phyloP scores from a whole-genome alignment of 257 asterid genomes.

The Salvia miltiorrhiza region DNA sequence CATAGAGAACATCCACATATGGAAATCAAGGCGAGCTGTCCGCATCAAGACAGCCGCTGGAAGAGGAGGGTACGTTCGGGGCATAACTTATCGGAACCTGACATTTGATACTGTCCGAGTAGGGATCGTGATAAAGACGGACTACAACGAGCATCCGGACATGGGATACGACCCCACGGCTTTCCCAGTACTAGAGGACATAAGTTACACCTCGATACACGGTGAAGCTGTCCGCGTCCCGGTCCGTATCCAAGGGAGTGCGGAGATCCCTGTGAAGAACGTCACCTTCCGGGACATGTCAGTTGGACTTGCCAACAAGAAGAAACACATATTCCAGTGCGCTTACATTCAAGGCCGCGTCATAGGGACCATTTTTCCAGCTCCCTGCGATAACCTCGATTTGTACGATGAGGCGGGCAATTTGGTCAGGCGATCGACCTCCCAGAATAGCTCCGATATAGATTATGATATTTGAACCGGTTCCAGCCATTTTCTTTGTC shows the following conservation, averaged over 20 bases:
- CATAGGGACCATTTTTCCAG: slow-evolving; percentile 69
- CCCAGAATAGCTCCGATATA: slow-evolving; percentile 69
- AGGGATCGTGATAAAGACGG: slow-evolving; percentile 89
- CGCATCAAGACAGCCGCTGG: slow-evolving; percentile 96
- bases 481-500: not conserved
- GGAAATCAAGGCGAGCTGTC: slow-evolving; percentile 92
- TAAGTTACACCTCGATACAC: slow-evolving; percentile 62
- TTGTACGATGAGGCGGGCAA: slow-evolving; percentile 66
- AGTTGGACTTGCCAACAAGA: slow-evolving; percentile 65
- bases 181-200: slow-evolving; percentile 62
- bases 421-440: slow-evolving; percentile 45
- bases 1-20: slow-evolving; percentile 62
- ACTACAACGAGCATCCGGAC: slow-evolving; percentile 94
- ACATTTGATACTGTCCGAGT: slow-evolving; percentile 79
- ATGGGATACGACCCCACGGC: slow-evolving; percentile 73
- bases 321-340: slow-evolving; percentile 87
- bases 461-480: slow-evolving; percentile 69
- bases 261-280: slow-evolving; percentile 59
- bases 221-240: slow-evolving; percentile 94
- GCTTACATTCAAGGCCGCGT: slow-evolving; percentile 78
- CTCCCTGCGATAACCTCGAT: slow-evolving; percentile 89
- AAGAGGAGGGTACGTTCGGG: slow-evolving; percentile 81
- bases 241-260: slow-evolving; percentile 82
- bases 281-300: slow-evolving; percentile 75
- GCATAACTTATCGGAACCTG: slow-evolving; percentile 59